Evolutionary conservation across 768 basidiomycete genomes (phyloP).

Genomic region (Tulasnella sp.): DNA sequence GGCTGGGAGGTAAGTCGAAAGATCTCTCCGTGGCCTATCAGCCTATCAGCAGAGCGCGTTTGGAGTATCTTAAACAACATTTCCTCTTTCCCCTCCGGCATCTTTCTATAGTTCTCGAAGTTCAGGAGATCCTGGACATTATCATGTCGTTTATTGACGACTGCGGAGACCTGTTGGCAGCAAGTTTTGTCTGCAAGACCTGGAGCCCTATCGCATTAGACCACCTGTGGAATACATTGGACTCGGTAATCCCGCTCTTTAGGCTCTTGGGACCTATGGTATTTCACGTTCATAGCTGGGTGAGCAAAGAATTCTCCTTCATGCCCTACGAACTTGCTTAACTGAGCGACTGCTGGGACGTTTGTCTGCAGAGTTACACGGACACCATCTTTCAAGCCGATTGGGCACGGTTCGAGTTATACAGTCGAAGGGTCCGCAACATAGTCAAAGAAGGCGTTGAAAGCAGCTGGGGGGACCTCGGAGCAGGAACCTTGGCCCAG

Average conservation of each 20-base stretch:
- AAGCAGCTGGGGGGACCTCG: slow-evolving; percentile 53
- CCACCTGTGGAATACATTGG: neutral
- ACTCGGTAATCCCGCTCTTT: neutral
- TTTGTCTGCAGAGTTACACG: neutral
- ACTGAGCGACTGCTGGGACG: neutral
- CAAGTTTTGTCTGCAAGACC: slow-evolving; percentile 1
- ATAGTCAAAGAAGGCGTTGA: slow-evolving; percentile 22
- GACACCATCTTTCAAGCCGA: neutral
- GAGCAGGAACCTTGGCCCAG: neutral
- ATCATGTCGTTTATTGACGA: neutral
- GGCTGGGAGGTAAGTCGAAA: neutral
- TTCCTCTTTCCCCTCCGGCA: neutral
- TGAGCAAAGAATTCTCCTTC: neutral
- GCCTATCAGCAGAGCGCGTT: neutral
- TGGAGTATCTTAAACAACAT: neutral
- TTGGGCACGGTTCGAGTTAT: neutral
- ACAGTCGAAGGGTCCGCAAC: slow-evolving; percentile 24
- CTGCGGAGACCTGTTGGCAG: neutral
- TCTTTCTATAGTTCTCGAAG: neutral
- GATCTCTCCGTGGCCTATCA: neutral
- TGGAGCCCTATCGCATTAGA: neutral
- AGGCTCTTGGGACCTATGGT: neutral
- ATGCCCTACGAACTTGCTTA: neutral
- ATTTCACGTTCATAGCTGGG: neutral
- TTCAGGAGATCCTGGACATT: neutral